These are phyloP conservation scores for Colletotrichum magnum DNA, from an alignment of 2,329 filamentous ascomycete genomes.

Conservation along the genomic window DNA sequence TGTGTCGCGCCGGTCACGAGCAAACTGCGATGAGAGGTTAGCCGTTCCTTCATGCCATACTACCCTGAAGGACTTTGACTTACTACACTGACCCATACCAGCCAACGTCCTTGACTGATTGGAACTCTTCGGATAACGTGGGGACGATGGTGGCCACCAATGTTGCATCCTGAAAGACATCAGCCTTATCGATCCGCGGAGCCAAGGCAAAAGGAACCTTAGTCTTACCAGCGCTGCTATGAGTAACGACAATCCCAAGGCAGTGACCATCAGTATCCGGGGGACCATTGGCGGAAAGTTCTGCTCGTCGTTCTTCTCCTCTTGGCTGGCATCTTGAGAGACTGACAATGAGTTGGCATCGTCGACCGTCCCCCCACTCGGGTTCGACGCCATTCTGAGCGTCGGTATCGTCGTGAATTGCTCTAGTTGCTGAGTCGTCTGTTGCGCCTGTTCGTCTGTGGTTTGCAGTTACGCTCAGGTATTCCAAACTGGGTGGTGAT, in stretches of 20 bases:
- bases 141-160: slow-evolving; percentile 27
- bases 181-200: not conserved
- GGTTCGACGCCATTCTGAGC: slow-evolving; percentile 2
- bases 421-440: too few relatives aligned
- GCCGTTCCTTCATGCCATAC: not conserved
- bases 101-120: slow-evolving; percentile 56
- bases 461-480: too few relatives aligned
- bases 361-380: not conserved
- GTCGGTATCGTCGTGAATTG: not conserved
- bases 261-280: slow-evolving; percentile 4
- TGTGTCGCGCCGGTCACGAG: slow-evolving; percentile 46
- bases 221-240: slow-evolving; percentile 17
- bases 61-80: not conserved
- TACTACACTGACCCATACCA: slow-evolving; percentile 62
- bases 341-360: not conserved
- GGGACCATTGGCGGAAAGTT: slow-evolving; percentile 1
- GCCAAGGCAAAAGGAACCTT: not conserved
- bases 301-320: slow-evolving; percentile 9
- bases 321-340: slow-evolving; percentile 1
- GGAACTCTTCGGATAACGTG: slow-evolving; percentile 49
- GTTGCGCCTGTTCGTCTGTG: too few relatives aligned
- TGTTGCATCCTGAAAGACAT: slow-evolving; percentile 7
- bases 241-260: slow-evolving; percentile 8
- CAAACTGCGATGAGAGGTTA: slow-evolving; percentile 37
- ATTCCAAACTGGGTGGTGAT: too few relatives aligned